phyloP scores from a whole-genome alignment of 305 asterid species.

The Nicotiana rustica region DNA sequence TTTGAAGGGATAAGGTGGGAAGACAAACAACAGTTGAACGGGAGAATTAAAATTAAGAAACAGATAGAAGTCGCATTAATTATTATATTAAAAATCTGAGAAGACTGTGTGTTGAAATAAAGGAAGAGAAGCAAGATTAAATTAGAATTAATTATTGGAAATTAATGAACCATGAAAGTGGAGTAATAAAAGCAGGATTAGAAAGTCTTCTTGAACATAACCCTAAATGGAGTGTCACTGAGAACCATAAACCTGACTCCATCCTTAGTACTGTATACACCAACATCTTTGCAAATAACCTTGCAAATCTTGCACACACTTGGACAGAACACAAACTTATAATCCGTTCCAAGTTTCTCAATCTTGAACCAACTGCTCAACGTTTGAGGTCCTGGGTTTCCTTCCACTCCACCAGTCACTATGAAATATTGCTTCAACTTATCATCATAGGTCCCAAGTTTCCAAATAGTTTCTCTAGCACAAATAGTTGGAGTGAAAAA shows the following conservation, averaged over 20 bases:
- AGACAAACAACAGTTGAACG: too few species aligned
- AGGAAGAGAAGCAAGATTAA: neutral
- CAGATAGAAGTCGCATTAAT: too few species aligned
- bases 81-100: too few species aligned
- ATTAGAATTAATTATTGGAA: neutral
- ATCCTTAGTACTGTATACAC: slow-evolving; percentile 45
- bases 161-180: too few species aligned
- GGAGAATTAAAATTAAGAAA: too few species aligned
- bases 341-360: slow-evolving; percentile 44
- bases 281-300: slow-evolving; percentile 58
- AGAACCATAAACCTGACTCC: slow-evolving; percentile 58
- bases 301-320: slow-evolving; percentile 59
- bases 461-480: slow-evolving; percentile 59
- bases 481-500: slow-evolving; percentile 53
- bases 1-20: too few species aligned
- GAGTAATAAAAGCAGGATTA: neutral
- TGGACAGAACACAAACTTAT: slow-evolving; percentile 65
- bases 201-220: slow-evolving; percentile 51
- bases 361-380: slow-evolving; percentile 77
- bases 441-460: slow-evolving; percentile 42
- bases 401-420: slow-evolving; percentile 60
- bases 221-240: slow-evolving; percentile 46
- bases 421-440: slow-evolving; percentile 43
- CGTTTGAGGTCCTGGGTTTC: slow-evolving; percentile 57
- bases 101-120: neutral